These are phyloP conservation scores for Thermothelomyces thermophilus DNA, from an alignment of 2,329 filamentous ascomycete species.

Conservation along the genomic window DNA sequence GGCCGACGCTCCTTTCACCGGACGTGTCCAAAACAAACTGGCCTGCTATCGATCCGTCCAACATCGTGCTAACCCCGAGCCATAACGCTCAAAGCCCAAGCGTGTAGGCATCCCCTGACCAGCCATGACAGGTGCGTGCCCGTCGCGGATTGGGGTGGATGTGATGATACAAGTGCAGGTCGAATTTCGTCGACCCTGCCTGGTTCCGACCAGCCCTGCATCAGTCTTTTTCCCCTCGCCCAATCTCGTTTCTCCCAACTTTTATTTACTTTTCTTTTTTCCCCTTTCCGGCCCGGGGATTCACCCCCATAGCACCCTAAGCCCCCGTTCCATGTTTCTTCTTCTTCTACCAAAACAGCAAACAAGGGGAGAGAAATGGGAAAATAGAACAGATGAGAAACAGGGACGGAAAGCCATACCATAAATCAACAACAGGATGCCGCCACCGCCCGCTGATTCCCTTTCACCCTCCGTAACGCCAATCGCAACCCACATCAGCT, in stretches of 20 bases:
- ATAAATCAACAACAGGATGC: conserved; percentile 26
- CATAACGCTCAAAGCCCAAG: neutral
- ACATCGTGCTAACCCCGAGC: neutral
- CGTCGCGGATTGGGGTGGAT: neutral
- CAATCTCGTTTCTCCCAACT: neutral
- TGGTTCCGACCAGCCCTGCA: neutral
- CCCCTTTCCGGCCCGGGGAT: conserved; percentile 7
- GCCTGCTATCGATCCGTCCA: conserved; percentile 8
- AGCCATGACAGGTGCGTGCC: conserved; percentile 4
- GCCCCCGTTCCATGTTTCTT: too few relatives aligned
- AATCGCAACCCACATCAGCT: conserved; percentile 23
- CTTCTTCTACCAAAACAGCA: conserved; percentile 8
- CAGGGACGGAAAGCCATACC: neutral
- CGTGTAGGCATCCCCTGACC: conserved; percentile 5
- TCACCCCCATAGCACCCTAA: conserved; percentile 6
- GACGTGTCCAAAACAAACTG: conserved; percentile 3
- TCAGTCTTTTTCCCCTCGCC: conserved; percentile 2
- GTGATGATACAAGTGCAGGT: conserved; percentile 6
- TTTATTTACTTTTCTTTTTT: too few relatives aligned
- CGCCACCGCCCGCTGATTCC: conserved; percentile 20
- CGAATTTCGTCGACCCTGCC: neutral
- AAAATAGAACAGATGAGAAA: neutral
- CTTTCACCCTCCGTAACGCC: conserved; percentile 19
- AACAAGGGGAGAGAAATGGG: conserved; percentile 7
- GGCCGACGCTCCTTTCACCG: neutral